These are phyloP conservation scores for Epichloe coenophiala DNA, from an alignment of 2,329 filamentous ascomycete species.

Conservation along the genomic window DNA sequence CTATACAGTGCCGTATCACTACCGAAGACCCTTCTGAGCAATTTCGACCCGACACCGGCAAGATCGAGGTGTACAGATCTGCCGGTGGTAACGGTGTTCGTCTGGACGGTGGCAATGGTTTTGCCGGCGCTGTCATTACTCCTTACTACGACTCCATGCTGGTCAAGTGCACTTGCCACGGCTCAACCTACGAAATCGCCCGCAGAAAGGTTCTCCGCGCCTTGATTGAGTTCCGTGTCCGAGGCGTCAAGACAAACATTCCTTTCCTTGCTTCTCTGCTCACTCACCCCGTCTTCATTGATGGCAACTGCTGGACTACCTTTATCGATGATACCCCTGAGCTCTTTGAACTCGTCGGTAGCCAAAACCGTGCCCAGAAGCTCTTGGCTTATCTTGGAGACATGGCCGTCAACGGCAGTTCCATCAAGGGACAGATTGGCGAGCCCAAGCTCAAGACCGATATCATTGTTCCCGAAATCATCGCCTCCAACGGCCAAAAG, in stretches of 20 bases:
- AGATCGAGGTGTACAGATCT: constrained; percentile 97
- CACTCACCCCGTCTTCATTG: constrained; percentile 86
- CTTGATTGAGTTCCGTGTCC: constrained; percentile 92
- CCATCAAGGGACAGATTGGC: constrained; percentile 96
- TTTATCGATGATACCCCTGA: constrained; percentile 97
- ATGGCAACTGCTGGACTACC: constrained; percentile 96
- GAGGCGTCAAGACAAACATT: constrained; percentile 98
- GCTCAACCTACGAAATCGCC: constrained; percentile 89
- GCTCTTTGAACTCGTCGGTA: constrained; percentile 84
- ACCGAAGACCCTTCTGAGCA: constrained; percentile 85
- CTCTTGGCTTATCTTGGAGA: constrained; percentile 89
- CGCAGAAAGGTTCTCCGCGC: constrained; percentile 90
- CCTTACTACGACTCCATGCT: constrained; percentile 75
- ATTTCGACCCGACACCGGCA: constrained; percentile 92
- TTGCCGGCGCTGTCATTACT: constrained; percentile 82
- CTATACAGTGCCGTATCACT: constrained; percentile 97
- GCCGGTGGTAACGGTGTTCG: constrained; percentile 91
- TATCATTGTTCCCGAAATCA: constrained; percentile 67
- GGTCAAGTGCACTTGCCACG: constrained; percentile 86
- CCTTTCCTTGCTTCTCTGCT: constrained; percentile 90
- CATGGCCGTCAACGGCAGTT: constrained; percentile 91
- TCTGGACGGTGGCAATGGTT: constrained; percentile 89
- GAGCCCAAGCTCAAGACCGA: constrained; percentile 97
- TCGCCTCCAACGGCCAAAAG: constrained; percentile 53
- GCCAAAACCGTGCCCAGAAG: constrained; percentile 97